Evolutionary conservation across 1,284 basidiomycete genomes (phyloP), one percentile per base, ranked within the genome.

Genomic region (Vanrija humicola): DNA sequence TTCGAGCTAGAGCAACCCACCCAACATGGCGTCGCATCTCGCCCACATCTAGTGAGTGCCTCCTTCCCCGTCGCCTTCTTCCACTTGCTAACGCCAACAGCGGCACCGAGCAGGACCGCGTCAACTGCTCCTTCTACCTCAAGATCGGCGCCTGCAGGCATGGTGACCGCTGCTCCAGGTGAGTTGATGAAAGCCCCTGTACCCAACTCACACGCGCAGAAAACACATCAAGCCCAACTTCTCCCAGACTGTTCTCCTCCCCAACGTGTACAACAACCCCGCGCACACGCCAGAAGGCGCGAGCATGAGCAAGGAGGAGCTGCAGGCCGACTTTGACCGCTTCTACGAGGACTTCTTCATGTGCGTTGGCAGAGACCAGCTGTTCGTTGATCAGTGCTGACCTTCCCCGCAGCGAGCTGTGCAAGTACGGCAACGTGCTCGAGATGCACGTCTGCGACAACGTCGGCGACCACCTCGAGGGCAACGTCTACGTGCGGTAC

Each of bases 381-480:
- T 23, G 45, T 18, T 14, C 3, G 14, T 28, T 23, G 46, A 18
- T n/a, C 15, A 3, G 23, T 5, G 18, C n/a, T 23, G 14, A 43
- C 26, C n/a, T n/a, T n/a, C n/a, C 15, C 44, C 26, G 21, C 50
- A 79, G 79, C 67, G 95, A 98, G 74, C 78, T 98, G 47, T 82
- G 89, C 54, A 95, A 96, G 77, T 98, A 93, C 73, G 96, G 96
- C 3, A 87, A 98, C 76, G 81, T 99, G 48, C 79, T 96, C 51
- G 96, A 99, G 78, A 83, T 99, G 64, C 94, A 97, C 78, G 92
- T 99, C 7, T 99, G 96, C 74, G 96, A 99, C 79, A 99, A 99
- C 72, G 93, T 99, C 28, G 96, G 96, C 25, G 96, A 98, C 73
- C 96, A 99, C 75, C 81, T 99, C 44, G 94, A 98, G 69, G 96